phyloP scores from a whole-genome alignment of 2,329 filamentous ascomycete genomes.

The Madurella fahalii region DNA sequence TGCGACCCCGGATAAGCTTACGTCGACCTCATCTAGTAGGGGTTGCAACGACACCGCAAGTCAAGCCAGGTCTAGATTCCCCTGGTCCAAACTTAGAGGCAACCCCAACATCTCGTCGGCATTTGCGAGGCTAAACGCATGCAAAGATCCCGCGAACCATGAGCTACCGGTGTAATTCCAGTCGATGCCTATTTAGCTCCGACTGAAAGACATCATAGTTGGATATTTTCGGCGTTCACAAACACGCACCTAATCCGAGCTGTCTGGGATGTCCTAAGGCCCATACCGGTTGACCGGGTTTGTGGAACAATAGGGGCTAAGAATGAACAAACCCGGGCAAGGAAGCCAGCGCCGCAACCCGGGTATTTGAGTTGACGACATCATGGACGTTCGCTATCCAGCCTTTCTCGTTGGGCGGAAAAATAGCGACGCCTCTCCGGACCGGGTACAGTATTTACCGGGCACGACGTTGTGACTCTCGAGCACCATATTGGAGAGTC shows the following conservation, averaged over 20 bases:
- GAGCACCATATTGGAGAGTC: slow-evolving; percentile 5
- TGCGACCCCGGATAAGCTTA: slow-evolving; percentile 8
- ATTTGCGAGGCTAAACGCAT: slow-evolving; percentile 10
- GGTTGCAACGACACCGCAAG: slow-evolving; percentile 8
- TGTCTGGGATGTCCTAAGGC: too few relatives aligned
- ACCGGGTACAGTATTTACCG: slow-evolving; percentile 7
- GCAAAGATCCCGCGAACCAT: slow-evolving; percentile 4
- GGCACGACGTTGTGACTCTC: slow-evolving; percentile 11
- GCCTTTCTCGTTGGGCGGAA: slow-evolving; percentile 6
- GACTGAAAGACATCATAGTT: neutral
- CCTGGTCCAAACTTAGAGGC: neutral
- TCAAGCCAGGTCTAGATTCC: slow-evolving; percentile 7
- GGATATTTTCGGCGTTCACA: too few relatives aligned
- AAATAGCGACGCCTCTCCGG: neutral
- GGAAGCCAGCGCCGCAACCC: slow-evolving; percentile 1
- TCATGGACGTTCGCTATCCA: slow-evolving; percentile 3
- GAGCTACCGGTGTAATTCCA: neutral
- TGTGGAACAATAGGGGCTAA: slow-evolving; percentile 4
- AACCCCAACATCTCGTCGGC: slow-evolving; percentile 1
- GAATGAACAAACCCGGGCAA: slow-evolving; percentile 4
- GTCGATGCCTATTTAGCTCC: neutral
- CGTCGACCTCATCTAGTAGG: slow-evolving; percentile 8
- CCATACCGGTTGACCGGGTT: slow-evolving; percentile 7
- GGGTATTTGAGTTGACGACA: slow-evolving; percentile 10
- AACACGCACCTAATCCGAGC: neutral